Evolutionary conservation across 306 rosid genomes (phyloP), one percentile per base, ranked within the genome.

Genomic region (Phaseolus lunatus): DNA sequence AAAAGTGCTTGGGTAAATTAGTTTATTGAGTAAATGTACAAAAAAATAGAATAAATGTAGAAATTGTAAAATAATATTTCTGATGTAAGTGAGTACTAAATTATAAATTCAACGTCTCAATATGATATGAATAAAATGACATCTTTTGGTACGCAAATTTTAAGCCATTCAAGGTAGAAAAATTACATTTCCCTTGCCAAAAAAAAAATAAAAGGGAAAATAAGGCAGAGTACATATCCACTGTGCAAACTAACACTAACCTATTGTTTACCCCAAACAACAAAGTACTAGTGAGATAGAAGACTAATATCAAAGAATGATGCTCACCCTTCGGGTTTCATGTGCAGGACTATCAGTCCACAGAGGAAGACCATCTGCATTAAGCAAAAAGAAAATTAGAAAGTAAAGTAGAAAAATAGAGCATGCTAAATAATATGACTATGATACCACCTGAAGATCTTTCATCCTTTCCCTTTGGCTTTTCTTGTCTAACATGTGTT

Each of bases 291-390:
- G 41, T 4, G 48, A 79, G 77, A 35, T 54, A 69, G 73, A 73
- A 54, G 67, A 54, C 45, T 70, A 82, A 50, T 64, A 67, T 79
- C 72, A 24, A 33, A 67, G 79, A 29, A 52, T 62, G 65, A 62
- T 66, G 75, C 84, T 88, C 85, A 96, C 99, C 98, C 96, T 89
- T 77, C 96, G 87, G 67, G 85, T 83, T 74, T 64, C 82, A 37
- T 64, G 85, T 15, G 82, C 81, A 52, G 86, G 83, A 77, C 78
- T 78, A 73, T 78, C 90, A 57, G 78, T 54, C 84, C 75, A 74
- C 57, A 66, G 69, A 80, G 61, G 76, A 4, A 7, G 82, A 77
- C 77, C 72, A 75, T 73, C 95, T 92, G 85, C 86, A 84, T 22
- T 20, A 66, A 66, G 23, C n/a, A 50, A 27, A 76, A 83, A 45